These are phyloP conservation scores for Euphorbia lathyris DNA, from an alignment of 345 rosid genomes.

Conservation along the genomic window DNA sequence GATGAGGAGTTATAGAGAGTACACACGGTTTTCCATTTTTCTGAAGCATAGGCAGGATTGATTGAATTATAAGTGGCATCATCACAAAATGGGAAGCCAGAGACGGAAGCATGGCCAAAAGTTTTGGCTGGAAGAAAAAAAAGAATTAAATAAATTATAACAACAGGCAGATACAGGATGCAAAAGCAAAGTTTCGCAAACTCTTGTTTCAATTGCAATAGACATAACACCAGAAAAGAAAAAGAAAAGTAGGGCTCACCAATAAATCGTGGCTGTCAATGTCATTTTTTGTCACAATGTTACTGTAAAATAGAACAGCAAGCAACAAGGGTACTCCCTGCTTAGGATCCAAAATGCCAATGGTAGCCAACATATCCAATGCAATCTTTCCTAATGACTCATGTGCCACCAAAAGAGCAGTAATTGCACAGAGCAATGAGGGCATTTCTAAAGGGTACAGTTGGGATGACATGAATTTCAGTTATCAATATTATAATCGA, in stretches of 20 bases:
- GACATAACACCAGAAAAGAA: constrained; percentile 11
- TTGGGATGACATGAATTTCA: constrained; percentile 3
- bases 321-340: constrained; percentile 76
- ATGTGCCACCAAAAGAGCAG: constrained; percentile 69
- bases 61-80: constrained; percentile 83
- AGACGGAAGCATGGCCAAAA: constrained; percentile 77
- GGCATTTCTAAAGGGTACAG: constrained; percentile 47
- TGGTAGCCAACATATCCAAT: constrained; percentile 55
- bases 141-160: neutral
- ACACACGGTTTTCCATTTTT: constrained; percentile 66
- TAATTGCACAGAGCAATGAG: constrained; percentile 55
- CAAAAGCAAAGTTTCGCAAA: constrained; percentile 12
- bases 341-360: constrained; percentile 62
- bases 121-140: constrained; percentile 54
- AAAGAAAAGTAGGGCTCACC: constrained; percentile 46
- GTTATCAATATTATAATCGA: no score
- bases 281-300: constrained; percentile 58
- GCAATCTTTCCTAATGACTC: constrained; percentile 52
- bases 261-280: constrained; percentile 35
- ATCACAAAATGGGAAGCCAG: constrained; percentile 78
- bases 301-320: constrained; percentile 64
- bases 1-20: constrained; percentile 20
- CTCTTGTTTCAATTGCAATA: constrained; percentile 13
- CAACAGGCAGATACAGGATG: constrained; percentile 11
- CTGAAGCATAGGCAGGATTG: constrained; percentile 76